Base-by-base conservation (phyloP, 2,329 filamentous ascomycete species). In the Septoria linicola region DNA sequence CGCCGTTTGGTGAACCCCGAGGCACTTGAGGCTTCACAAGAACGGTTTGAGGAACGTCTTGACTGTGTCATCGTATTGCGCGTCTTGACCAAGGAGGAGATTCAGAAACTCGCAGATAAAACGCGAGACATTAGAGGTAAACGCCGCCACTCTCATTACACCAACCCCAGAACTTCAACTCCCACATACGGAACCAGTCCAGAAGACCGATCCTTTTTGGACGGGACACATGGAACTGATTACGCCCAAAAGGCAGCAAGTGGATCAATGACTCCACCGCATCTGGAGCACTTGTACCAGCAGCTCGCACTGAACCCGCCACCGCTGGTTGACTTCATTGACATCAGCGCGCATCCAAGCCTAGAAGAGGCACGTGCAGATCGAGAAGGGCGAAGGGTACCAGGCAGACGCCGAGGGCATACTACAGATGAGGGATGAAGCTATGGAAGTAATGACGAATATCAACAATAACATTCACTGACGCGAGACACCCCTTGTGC, bases 41-140 rank as follows among this genome's bases (percentile, higher is more conserved):
- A 96, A 73, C 80, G 92, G 23, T 97, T 87, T 60, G 92, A 97
- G 70, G 88, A 95, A 62, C 82, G 90, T n/a, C 82, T 90, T 53
- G 90, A 96, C 65, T 95, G 90, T 69, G 90, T 97, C 53, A 96
- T 96, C 68, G 90, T 96, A 2, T 76, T 97, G 49, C 80, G 91
- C 49, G 92, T 96, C 6, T 70, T 97, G 66, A 88, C 83, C 41
- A 88, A 87, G 70, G 88, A 95, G 60, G 90, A 97, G 65, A 95
- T 97, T 49, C 87, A 95, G 70, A 84, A 83, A 27, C 90, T 95
- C 66, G 89, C 90, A 10, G 80, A 84, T 57, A 86, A 85, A 41
- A 96, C 92, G 8, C 83, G 85, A 59, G 82, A 89, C 65, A 81
- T 96, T 55, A 81, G 90, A 81, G 87, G 68, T 70, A 64, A 55